Evolutionary conservation across 1,284 basidiomycete species (phyloP).

Genomic region (Irpex sp.): DNA sequence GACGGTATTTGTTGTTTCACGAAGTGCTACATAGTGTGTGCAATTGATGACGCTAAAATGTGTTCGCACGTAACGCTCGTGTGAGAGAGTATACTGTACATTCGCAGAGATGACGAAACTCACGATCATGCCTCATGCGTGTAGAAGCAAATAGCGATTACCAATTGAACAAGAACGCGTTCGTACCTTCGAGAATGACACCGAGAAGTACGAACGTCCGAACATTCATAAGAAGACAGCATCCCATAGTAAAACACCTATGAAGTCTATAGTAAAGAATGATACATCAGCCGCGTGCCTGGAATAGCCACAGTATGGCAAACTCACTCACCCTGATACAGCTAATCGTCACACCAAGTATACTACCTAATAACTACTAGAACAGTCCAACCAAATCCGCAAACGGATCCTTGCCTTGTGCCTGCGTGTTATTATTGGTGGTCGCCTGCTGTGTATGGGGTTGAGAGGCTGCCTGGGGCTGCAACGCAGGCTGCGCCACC

Average conservation of each 20-base stretch:
- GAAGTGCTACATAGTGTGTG: neutral
- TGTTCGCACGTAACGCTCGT: neutral
- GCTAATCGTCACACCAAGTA: neutral
- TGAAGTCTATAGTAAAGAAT: neutral
- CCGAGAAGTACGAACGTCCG: neutral
- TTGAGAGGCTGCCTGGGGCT: constrained; percentile 10
- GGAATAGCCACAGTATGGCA: neutral
- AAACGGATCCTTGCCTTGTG: constrained; percentile 73
- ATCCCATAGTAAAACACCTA: neutral
- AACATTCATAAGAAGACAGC: neutral
- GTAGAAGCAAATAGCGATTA: neutral
- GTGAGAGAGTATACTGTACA: neutral
- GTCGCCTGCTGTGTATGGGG: constrained; percentile 15
- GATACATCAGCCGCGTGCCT: neutral
- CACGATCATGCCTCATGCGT: neutral
- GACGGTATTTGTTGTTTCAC: neutral
- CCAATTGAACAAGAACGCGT: neutral
- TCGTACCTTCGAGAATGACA: neutral
- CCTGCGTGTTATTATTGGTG: constrained; percentile 20
- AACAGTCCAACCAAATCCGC: constrained; percentile 76
- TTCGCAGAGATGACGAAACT: neutral
- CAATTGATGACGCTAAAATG: neutral
- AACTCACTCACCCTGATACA: neutral
- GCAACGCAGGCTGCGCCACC: neutral
- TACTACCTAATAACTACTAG: constrained; percentile 30